A percentile compares a stretch with the other conserved stretches of the same genome.
These are phyloP conservation scores for Gelatoporia subvermispora DNA, from an alignment of 768 basidiomycete species.

Conservation along the genomic window DNA sequence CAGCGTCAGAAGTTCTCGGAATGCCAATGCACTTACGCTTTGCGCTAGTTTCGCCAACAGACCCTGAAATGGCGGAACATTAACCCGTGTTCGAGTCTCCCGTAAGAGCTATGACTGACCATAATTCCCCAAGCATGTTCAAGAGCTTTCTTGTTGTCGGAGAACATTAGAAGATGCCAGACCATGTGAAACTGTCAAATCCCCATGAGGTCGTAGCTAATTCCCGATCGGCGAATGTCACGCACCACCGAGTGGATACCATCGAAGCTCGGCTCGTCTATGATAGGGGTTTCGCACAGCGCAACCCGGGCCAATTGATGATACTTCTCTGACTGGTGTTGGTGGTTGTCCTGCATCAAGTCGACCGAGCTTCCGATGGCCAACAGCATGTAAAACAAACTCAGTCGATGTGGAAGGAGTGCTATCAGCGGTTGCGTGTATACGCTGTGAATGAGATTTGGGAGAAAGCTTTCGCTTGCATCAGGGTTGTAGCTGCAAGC, in stretches of 20 bases:
- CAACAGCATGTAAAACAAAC: slow-evolving; percentile 66
- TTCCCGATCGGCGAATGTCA: background rate
- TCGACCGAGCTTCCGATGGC: slow-evolving; percentile 70
- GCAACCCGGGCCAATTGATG: slow-evolving; percentile 57
- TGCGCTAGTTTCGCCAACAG: slow-evolving; percentile 70
- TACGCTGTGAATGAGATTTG: slow-evolving; percentile 64
- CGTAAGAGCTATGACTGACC: slow-evolving; percentile 25
- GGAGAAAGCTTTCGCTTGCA: slow-evolving; percentile 64
- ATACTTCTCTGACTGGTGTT: slow-evolving; percentile 48
- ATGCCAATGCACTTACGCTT: slow-evolving; percentile 42
- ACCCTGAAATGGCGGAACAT: slow-evolving; percentile 24
- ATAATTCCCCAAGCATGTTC: slow-evolving; percentile 75
- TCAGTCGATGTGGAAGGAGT: slow-evolving; percentile 61
- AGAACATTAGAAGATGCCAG: slow-evolving; percentile 71
- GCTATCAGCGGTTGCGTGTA: slow-evolving; percentile 57
- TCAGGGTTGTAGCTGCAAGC: slow-evolving; percentile 45
- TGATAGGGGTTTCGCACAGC: slow-evolving; percentile 67
- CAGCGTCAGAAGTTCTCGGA: slow-evolving; percentile 1
- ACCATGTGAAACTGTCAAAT: slow-evolving; percentile 59
- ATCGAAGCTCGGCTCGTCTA: slow-evolving; percentile 73
- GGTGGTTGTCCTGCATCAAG: slow-evolving; percentile 45
- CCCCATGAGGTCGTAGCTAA: background rate
- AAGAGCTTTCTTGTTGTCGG: slow-evolving; percentile 65
- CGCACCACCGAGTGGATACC: slow-evolving; percentile 62
- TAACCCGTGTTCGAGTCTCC: too few species aligned